phyloP scores from a whole-genome alignment of 2,329 filamentous ascomycete species.

The Rhynchosporium agropyri region DNA sequence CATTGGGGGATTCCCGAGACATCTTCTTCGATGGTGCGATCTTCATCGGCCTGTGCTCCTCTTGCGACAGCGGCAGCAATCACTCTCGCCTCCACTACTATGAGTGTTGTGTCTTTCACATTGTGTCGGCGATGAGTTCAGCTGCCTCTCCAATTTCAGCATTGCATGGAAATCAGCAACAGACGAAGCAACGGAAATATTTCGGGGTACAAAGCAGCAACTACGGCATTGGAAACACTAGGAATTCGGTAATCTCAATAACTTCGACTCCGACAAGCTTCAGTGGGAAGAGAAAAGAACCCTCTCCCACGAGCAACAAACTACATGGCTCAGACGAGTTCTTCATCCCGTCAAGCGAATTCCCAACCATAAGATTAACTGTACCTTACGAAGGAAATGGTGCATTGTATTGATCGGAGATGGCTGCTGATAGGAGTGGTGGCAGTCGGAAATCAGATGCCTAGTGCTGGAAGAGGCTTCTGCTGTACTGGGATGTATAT shows the following conservation, averaged over 20 bases:
- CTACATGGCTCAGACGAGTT: conserved; percentile 6
- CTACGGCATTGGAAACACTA: conserved; percentile 7
- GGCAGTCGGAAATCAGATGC: conserved; percentile 46
- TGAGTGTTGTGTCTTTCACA: conserved; percentile 1
- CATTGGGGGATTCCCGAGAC: conserved; percentile 15
- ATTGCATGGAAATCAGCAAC: not conserved
- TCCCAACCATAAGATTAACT: conserved; percentile 45
- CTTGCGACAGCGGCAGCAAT: conserved; percentile 12
- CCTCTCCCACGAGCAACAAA: conserved; percentile 18
- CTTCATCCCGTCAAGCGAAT: conserved; percentile 18
- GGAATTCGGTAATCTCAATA: conserved; percentile 7
- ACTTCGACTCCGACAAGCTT: conserved; percentile 13
- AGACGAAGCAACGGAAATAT: no score
- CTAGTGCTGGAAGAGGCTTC: conserved; percentile 59
- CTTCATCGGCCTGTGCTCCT: conserved; percentile 5
- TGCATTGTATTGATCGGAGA: conserved; percentile 65
- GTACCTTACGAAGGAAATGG: conserved; percentile 72
- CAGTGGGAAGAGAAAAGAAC: conserved; percentile 3
- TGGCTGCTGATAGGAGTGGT: conserved; percentile 63
- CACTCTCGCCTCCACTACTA: conserved; percentile 4
- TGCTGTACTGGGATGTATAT: conserved; percentile 70
- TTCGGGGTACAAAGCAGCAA: conserved; percentile 10
- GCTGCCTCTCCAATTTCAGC: conserved; percentile 16
- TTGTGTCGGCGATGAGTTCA: conserved; percentile 10
- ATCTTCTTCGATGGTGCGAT: conserved; percentile 17